Percentiles rank a stretch among this genome's conserved stretches.
These are phyloP conservation scores for Prillingera fragicola DNA, from an alignment of 1,284 basidiomycete genomes.

Conservation along the genomic window DNA sequence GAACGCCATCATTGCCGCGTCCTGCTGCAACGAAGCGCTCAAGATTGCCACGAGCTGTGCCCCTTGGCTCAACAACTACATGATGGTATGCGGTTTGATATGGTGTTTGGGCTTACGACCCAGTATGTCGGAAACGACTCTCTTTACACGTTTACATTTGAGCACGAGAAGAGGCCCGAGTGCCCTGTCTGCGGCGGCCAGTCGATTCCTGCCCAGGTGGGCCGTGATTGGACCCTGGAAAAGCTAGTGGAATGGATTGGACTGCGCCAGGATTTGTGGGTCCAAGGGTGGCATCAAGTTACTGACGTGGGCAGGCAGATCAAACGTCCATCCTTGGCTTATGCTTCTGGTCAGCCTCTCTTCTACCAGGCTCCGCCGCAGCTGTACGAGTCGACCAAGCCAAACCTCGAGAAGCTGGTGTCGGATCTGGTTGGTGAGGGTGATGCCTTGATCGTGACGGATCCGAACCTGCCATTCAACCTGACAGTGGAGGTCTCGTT, in stretches of 20 bases:
- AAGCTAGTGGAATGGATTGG: slow-evolving; percentile 75
- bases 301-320: slow-evolving; percentile 65
- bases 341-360: slow-evolving; percentile 59
- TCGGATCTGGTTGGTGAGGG: slow-evolving; percentile 69
- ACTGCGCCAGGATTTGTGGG: slow-evolving; percentile 81
- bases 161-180: slow-evolving; percentile 84
- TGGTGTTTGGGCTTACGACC: neutral
- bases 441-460: slow-evolving; percentile 79
- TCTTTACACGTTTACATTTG: slow-evolving; percentile 95
- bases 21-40: slow-evolving; percentile 98
- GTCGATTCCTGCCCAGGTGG: slow-evolving; percentile 64
- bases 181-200: slow-evolving; percentile 98
- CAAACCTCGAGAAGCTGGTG: slow-evolving; percentile 80
- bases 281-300: slow-evolving; percentile 23
- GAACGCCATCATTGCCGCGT: slow-evolving; percentile 92
- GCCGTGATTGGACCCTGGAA: slow-evolving; percentile 69
- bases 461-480: slow-evolving; percentile 79
- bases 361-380: slow-evolving; percentile 91
- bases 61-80: slow-evolving; percentile 94
- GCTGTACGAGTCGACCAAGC: slow-evolving; percentile 76
- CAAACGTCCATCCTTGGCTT: slow-evolving; percentile 79
- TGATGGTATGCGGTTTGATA: slow-evolving; percentile 61
- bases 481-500: slow-evolving; percentile 61
- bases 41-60: slow-evolving; percentile 95
- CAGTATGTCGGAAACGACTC: slow-evolving; percentile 83